phyloP scores from a whole-genome alignment of 163 green algal genomes.

The Prototheca wickerhamii region DNA sequence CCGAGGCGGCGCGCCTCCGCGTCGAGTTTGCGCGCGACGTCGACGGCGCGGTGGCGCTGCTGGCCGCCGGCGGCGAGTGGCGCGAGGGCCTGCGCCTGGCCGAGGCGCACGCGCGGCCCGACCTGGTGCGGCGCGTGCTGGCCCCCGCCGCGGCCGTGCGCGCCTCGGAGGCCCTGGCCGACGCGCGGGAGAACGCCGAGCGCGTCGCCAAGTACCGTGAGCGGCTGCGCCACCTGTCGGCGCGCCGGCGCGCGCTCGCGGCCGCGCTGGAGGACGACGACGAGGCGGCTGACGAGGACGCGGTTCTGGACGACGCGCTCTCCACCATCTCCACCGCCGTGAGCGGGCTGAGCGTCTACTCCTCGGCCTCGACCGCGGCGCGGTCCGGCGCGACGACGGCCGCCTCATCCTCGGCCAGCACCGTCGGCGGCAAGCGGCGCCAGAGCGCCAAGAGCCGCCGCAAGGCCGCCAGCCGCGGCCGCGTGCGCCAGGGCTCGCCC shows the following conservation, averaged over 20 bases:
- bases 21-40: conserved; percentile 55
- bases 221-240: conserved; percentile 50
- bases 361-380: conserved; percentile 20
- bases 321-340: conserved; percentile 44
- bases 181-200: conserved; percentile 38
- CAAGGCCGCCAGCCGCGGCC: not conserved
- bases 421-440: conserved; percentile 29
- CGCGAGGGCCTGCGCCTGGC: conserved; percentile 55
- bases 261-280: conserved; percentile 26
- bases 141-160: conserved; percentile 38
- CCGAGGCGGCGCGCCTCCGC: conserved; percentile 53
- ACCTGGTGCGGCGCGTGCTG: conserved; percentile 48
- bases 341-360: conserved; percentile 46
- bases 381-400: conserved; percentile 1
- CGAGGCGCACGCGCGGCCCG: conserved; percentile 16
- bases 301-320: not conserved
- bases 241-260: conserved; percentile 39
- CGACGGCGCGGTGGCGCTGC: conserved; percentile 47
- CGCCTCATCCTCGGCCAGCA: conserved; percentile 19
- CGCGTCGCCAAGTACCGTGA: conserved; percentile 57
- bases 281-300: conserved; percentile 5
- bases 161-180: conserved; percentile 26
- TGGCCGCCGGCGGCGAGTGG: conserved; percentile 64
- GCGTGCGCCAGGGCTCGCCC: conserved; percentile 48
- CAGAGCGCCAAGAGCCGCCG: not conserved